Conservation (phyloP, 2,329 filamentous ascomycete species). For the Stylonectria norvegica region DNA sequence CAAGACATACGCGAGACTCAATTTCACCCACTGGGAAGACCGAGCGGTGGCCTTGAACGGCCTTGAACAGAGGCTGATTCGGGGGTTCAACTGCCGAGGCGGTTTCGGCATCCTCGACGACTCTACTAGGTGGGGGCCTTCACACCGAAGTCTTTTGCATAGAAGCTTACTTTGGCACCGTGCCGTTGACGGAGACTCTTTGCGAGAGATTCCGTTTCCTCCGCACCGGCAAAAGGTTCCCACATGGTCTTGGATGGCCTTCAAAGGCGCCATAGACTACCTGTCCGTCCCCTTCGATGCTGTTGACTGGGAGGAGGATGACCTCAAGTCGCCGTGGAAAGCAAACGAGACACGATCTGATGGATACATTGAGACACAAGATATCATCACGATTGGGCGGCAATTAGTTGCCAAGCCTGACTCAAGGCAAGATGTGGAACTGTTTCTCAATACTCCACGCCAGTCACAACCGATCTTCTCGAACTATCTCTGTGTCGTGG, state of each 20-base stretch:
- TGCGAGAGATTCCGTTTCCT: slow-evolving; percentile 7
- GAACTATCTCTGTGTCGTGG: not conserved
- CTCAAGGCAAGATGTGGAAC: not conserved
- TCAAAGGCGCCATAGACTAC: slow-evolving; percentile 30
- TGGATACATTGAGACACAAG: too few species aligned
- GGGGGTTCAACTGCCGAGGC: slow-evolving; percentile 11
- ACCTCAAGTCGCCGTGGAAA: slow-evolving; percentile 10
- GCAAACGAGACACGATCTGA: not conserved
- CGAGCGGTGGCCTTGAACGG: slow-evolving; percentile 19
- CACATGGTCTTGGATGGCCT: slow-evolving; percentile 37
- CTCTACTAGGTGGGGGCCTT: slow-evolving; percentile 5
- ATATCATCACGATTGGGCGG: too few species aligned
- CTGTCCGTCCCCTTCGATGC: slow-evolving; percentile 20
- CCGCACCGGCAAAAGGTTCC: slow-evolving; percentile 17
- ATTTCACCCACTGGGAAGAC: slow-evolving; percentile 11
- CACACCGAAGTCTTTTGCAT: not conserved
- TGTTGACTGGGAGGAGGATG: slow-evolving; percentile 10
- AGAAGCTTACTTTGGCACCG: slow-evolving; percentile 18
- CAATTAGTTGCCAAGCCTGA: too few species aligned
- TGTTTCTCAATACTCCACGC: not conserved
- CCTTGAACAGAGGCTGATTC: slow-evolving; percentile 12
- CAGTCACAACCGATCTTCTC: not conserved
- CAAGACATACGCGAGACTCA: slow-evolving; percentile 14
- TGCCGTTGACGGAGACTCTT: not conserved
- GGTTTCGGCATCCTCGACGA: slow-evolving; percentile 18